Evolutionary conservation across 2,329 filamentous ascomycete species (phyloP).

Genomic region (Lanzia echinophila): DNA sequence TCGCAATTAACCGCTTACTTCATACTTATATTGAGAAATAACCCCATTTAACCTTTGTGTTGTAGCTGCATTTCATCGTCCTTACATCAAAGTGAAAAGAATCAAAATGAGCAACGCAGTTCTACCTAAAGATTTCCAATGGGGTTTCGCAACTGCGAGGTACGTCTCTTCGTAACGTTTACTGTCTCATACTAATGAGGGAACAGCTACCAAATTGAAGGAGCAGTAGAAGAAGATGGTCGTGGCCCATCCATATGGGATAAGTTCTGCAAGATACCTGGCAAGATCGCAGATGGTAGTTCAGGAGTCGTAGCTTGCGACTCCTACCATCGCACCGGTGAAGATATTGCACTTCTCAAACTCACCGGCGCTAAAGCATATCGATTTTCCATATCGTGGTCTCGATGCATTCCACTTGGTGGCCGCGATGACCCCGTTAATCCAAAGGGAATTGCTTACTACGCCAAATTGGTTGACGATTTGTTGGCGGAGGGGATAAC

Average conservation of each 20-base stretch:
- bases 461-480: conserved; percentile 72
- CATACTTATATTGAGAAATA: conserved; percentile 7
- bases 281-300: conserved; percentile 74
- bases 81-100: conserved; percentile 1
- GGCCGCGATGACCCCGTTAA: conserved; percentile 78
- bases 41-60: neutral
- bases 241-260: conserved; percentile 84
- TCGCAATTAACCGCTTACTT: conserved; percentile 3
- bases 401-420: conserved; percentile 78
- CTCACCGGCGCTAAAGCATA: conserved; percentile 66
- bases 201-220: conserved; percentile 79
- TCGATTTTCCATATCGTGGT: conserved; percentile 81
- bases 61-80: neutral
- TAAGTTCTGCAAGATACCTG: conserved; percentile 72
- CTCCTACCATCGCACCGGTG: conserved; percentile 71
- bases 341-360: conserved; percentile 75
- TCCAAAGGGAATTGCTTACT: conserved; percentile 69
- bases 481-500: conserved; percentile 69
- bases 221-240: conserved; percentile 65
- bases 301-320: conserved; percentile 76
- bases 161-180: conserved; percentile 35
- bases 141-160: conserved; percentile 76
- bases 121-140: conserved; percentile 64
- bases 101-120: conserved; percentile 38
- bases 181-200: neutral